Conservation (phyloP, 176 grass and related monocot genomes). For the Alloteropsis semialata region DNA sequence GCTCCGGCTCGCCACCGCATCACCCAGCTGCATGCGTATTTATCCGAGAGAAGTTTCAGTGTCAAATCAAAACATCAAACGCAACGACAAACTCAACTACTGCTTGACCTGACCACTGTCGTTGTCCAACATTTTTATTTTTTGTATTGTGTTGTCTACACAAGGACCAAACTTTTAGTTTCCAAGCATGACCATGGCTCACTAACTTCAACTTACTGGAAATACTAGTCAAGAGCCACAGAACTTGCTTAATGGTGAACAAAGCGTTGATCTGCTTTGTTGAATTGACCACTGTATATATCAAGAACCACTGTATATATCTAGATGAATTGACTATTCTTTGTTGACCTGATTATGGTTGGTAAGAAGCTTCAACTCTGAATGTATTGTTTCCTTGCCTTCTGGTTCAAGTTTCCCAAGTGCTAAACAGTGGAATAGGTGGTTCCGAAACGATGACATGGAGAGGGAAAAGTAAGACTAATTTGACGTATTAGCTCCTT, state of each 20-base stretch:
- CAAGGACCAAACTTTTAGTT: not conserved
- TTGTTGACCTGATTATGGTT: slow-evolving; percentile 17
- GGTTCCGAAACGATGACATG: not conserved
- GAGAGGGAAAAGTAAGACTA: not conserved
- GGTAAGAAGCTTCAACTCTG: not conserved
- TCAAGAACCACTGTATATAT: too few relatives aligned
- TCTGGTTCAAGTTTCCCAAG: not conserved
- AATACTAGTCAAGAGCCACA: slow-evolving; percentile 18
- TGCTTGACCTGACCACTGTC: not conserved
- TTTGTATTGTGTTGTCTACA: not conserved
- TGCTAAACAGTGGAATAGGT: not conserved
- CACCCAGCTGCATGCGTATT: slow-evolving; percentile 47
- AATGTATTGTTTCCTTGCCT: not conserved
- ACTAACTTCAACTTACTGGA: not conserved
- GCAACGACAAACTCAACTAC: not conserved
- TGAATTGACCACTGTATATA: too few relatives aligned
- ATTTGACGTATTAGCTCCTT: not conserved
- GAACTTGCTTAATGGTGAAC: slow-evolving; percentile 2
- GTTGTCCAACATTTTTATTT: slow-evolving; percentile 1
- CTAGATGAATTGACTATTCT: not conserved
- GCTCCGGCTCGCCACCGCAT: slow-evolving; percentile 44
- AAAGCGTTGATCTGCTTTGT: not conserved
- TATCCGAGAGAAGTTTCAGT: slow-evolving; percentile 22
- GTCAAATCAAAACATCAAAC: slow-evolving; percentile 24
- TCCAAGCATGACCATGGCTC: slow-evolving; percentile 16